Conservation (phyloP, 768 basidiomycete genomes). For the Neoboletus magnificus region DNA sequence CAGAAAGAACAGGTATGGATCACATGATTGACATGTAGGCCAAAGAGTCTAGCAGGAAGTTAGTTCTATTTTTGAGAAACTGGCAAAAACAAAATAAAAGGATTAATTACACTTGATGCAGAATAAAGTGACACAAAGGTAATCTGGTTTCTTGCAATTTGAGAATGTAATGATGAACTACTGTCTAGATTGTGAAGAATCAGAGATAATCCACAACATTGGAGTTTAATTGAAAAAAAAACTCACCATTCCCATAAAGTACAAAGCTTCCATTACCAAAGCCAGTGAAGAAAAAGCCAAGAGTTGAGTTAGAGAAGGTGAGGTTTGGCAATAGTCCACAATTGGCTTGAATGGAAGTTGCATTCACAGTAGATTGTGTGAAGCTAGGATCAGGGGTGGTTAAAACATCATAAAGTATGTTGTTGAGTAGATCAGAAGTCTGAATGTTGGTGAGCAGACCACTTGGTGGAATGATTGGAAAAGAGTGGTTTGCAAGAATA, state of each 20-base stretch:
- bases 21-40: no score
- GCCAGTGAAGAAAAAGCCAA: not conserved
- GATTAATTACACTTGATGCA: not conserved
- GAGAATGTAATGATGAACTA: not conserved
- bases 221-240: not conserved
- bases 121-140: not conserved
- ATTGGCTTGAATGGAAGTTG: conserved; percentile 3
- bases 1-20: conserved; percentile 8
- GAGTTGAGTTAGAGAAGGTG: not conserved
- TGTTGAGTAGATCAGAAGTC: conserved; percentile 9
- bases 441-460: not conserved
- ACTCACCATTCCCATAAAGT: not conserved
- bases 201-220: not conserved
- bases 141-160: not conserved
- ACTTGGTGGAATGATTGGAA: not conserved
- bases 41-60: not conserved
- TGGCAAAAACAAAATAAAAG: no score
- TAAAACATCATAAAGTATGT: conserved; percentile 11
- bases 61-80: not conserved
- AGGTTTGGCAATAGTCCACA: conserved; percentile 12
- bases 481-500: no score
- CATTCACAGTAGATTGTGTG: conserved; percentile 8
- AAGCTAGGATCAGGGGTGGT: not conserved
- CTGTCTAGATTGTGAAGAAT: not conserved
- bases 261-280: not conserved